These are phyloP conservation scores for Colletotrichum sp. DNA, from an alignment of 2,329 filamentous ascomycete species.

Conservation along the genomic window DNA sequence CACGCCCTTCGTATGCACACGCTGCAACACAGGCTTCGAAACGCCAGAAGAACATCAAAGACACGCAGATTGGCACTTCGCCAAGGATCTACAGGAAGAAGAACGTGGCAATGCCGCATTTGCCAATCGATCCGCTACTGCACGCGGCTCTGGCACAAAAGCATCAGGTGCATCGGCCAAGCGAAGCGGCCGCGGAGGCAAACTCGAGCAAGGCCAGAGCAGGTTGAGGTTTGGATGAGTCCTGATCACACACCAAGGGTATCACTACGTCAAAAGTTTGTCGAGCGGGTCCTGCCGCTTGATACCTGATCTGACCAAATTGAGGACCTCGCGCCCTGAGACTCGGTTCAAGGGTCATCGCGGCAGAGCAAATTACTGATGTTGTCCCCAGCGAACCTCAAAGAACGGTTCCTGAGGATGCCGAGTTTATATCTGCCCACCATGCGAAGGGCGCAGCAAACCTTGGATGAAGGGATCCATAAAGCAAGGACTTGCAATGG, in stretches of 20 bases:
- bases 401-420: not conserved
- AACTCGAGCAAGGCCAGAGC: slow-evolving; percentile 62
- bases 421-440: not conserved
- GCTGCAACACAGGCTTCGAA: slow-evolving; percentile 68
- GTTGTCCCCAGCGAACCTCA: not conserved
- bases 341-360: not conserved
- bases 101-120: slow-evolving; percentile 57
- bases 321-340: not conserved
- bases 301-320: not conserved
- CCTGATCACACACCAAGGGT: not conserved
- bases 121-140: slow-evolving; percentile 38
- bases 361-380: not conserved
- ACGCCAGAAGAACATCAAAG: slow-evolving; percentile 66
- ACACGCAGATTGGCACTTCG: slow-evolving; percentile 95
- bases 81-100: slow-evolving; percentile 77
- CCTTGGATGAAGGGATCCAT: not conserved
- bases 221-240: slow-evolving; percentile 63
- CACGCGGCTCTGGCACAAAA: slow-evolving; percentile 31
- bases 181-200: slow-evolving; percentile 35
- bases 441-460: not conserved
- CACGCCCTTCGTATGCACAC: slow-evolving; percentile 57
- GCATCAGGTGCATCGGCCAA: slow-evolving; percentile 41
- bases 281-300: slow-evolving; percentile 16
- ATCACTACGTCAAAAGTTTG: slow-evolving; percentile 1
- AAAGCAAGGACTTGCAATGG: not conserved